A percentile compares a stretch with the other conserved stretches of the same genome.
Conservation (phyloP, 768 basidiomycete species). For the Steccherinum ochraceum region DNA sequence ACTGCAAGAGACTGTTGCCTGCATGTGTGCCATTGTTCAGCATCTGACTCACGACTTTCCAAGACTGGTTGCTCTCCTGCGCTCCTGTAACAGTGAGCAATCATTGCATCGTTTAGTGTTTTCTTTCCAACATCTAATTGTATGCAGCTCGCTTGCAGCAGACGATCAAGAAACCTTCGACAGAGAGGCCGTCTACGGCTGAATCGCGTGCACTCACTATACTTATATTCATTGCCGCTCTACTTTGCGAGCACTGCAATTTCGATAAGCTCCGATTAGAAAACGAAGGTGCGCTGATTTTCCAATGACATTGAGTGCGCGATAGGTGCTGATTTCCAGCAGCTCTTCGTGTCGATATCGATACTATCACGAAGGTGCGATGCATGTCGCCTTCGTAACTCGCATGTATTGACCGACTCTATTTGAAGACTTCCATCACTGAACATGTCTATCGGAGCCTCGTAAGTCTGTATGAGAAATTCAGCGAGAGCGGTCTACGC, state of each 20-base stretch:
- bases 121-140: background rate
- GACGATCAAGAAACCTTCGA: slow-evolving; percentile 37
- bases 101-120: background rate
- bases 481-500: slow-evolving; percentile 49
- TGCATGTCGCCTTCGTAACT: too few relatives aligned
- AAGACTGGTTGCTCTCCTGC: slow-evolving; percentile 70
- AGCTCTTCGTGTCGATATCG: slow-evolving; percentile 55
- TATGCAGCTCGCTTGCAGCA: slow-evolving; percentile 57
- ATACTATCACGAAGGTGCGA: slow-evolving; percentile 36
- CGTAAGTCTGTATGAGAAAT: slow-evolving; percentile 66
- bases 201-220: slow-evolving; percentile 57
- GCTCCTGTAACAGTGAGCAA: slow-evolving; percentile 74
- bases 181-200: slow-evolving; percentile 34
- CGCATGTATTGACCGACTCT: too few relatives aligned
- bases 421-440: slow-evolving; percentile 56
- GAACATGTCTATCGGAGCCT: slow-evolving; percentile 77
- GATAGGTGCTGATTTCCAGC: slow-evolving; percentile 23
- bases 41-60: slow-evolving; percentile 83
- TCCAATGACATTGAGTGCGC: too few relatives aligned
- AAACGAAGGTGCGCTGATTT: slow-evolving; percentile 42
- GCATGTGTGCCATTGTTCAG: slow-evolving; percentile 81
- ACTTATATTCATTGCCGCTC: slow-evolving; percentile 76
- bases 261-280: slow-evolving; percentile 73
- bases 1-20: slow-evolving; percentile 88
- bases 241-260: slow-evolving; percentile 85